Percentiles rank a stretch among this genome's conserved stretches.
Conservation (phyloP, 345 rosid genomes). For the Bruguiera gymnorhiza region DNA sequence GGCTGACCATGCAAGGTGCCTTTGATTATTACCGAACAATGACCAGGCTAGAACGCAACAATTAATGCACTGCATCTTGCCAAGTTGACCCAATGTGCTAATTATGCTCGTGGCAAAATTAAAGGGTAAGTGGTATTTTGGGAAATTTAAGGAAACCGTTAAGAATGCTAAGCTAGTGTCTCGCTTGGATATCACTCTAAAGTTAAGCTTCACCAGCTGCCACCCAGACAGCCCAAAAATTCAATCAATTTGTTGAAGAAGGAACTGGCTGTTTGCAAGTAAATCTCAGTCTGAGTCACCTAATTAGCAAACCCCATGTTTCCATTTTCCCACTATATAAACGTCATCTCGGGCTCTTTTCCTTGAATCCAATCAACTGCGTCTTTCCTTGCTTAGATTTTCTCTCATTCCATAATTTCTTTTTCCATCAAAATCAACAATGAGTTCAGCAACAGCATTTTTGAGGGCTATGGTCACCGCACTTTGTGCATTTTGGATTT, state of each 20-base stretch:
- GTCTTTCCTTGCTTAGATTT: neutral
- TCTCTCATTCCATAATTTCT: neutral
- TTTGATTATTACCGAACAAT: too few relatives aligned
- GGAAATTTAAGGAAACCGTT: conserved; percentile 10
- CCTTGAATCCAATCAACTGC: conserved; percentile 14
- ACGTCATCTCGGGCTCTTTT: conserved; percentile 3
- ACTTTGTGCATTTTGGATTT: conserved; percentile 20
- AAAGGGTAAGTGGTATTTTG: neutral
- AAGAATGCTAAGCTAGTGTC: neutral
- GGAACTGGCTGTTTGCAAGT: neutral
- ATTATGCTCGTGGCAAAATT: too few relatives aligned
- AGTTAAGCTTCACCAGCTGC: conserved; percentile 21
- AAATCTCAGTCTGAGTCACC: conserved; percentile 31
- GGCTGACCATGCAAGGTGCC: too few relatives aligned
- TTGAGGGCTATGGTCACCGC: conserved; percentile 15
- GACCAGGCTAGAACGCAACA: too few relatives aligned
- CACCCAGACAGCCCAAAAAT: neutral
- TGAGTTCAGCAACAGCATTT: conserved; percentile 18
- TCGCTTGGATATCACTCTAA: conserved; percentile 35
- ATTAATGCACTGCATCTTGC: neutral
- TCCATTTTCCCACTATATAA: conserved; percentile 21
- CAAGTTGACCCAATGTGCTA: neutral
- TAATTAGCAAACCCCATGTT: conserved; percentile 23
- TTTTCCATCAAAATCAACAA: conserved; percentile 8
- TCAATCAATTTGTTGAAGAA: conserved; percentile 6